Base-by-base conservation (phyloP, 495 filamentous ascomycete species). In the Annulohypoxylon nitens region DNA sequence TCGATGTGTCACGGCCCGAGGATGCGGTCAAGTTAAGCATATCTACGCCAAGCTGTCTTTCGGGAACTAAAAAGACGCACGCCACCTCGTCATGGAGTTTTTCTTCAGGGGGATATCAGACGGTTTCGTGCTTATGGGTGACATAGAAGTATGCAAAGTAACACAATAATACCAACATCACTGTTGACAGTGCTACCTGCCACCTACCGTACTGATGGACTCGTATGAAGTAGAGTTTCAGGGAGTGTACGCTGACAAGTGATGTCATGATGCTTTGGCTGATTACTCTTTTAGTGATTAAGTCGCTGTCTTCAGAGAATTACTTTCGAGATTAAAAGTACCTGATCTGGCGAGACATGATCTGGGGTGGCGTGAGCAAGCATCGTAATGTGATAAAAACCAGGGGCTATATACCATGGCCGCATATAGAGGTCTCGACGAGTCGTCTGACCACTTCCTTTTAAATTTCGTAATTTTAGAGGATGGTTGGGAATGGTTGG, bases 241-340 rank as follows among this genome's bases (percentile, higher is more conserved):
- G 47, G 41, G 33, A 33, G 11, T 26, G 51, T 18, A 68, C 30
- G 45, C 53, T 37, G 34, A 50, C 41, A 39, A 25, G 20, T 70
- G 66, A 74, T 74, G 66, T 70, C 62, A 74, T 58, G 20, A 37
- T 50, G 20, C 71, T 57, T 66, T 51, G 20, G 37, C 30, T 69
- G 10, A 41, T 34, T 54, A 60, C 33, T 43, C 23, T 59, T n/a
- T 26, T 16, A 47, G 55, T 16, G 34, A 30, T 30, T 30, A 6
- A 25, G 14, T 54, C 10, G 16, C 25, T 12, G 18, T 20, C 43
- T 7, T 51, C 37, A 61, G 36, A 36, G 47, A 20, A 18, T 47
- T 43, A 10, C 36, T 50, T 5, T 30, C 64, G 45, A 41, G 33
- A 4, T 60, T 25, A 50, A 59, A 58, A 34, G 33, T 12, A 50